Evolutionary conservation across 23 red algal genomes (phyloP).

Genomic region (Gracilaria domingensis): DNA sequence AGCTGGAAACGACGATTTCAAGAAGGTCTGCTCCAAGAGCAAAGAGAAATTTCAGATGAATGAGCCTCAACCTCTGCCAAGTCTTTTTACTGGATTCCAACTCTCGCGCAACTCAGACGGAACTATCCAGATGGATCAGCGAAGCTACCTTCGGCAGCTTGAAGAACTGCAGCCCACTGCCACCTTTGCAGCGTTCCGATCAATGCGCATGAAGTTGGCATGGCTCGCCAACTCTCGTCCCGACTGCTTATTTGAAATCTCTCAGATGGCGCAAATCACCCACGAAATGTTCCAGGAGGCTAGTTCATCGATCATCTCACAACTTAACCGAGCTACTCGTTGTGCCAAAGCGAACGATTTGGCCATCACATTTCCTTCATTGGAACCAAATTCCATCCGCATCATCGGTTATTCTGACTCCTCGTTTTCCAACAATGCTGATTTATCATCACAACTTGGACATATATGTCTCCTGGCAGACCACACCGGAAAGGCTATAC

Average conservation of each 20-base stretch:
- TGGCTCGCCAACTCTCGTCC: constrained; percentile 4
- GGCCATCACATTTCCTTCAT: background rate
- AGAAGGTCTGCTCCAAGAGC: background rate
- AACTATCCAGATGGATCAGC: background rate
- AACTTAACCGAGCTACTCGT: background rate
- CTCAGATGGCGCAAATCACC: background rate
- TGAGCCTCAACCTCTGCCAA: background rate
- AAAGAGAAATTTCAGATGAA: background rate
- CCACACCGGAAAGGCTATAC: background rate
- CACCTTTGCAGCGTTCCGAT: background rate
- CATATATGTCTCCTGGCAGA: background rate
- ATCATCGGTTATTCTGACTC: constrained; percentile 2
- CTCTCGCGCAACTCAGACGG: background rate
- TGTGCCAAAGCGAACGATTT: background rate
- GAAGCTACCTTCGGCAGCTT: background rate
- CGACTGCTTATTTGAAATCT: background rate
- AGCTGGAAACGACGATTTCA: constrained; percentile 2
- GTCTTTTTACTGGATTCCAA: background rate
- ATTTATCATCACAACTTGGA: constrained; percentile 1
- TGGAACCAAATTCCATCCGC: background rate
- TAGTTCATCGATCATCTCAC: background rate
- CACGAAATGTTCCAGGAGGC: background rate
- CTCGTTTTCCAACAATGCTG: background rate
- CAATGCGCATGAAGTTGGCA: constrained; percentile 10
- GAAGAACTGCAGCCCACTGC: background rate